Evolutionary conservation across 2,329 filamentous ascomycete species (phyloP), one percentile per base, ranked within the genome.

Genomic region (Allantophomopsis cytisporea): DNA sequence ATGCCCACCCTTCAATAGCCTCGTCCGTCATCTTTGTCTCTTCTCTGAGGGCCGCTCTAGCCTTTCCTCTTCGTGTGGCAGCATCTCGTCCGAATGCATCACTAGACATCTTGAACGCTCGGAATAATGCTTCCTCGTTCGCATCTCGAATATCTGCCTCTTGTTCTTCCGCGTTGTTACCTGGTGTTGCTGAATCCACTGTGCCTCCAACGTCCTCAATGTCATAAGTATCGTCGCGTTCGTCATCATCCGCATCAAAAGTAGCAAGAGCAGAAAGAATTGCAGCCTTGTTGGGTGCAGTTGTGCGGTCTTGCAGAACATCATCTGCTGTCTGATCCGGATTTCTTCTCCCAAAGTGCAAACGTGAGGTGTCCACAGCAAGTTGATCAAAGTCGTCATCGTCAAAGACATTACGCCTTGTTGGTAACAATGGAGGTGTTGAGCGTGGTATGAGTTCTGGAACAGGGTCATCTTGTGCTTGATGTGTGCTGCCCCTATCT

Each of bases 171-270:
- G 48, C 45, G 31, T 48, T 49, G 35, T 54, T 52, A 30, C 71
- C 66, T n/a, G 75, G 68, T 5, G 72, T 61, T 1, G 63, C 66
- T 14, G 70, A 67, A 49, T 94, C 87, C 3, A 95, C 78, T 0
- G 83, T 84, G 16, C 89, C 88, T 30, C 91, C 91, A 2, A 96
- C 86, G 53, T 96, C 91, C 37, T 78, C 85, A 2, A 80, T 76
- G 51, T 98, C 91, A 55, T 98, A 98, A 0, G 89, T 96, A 57
- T 98, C 91, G 57, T 98, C 91, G 30, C 87, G 76, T 62, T 98
- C 91, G 56, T 98, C 91, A 48, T 96, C 91, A 50, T 96, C 89
- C 0, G 80, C 81, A 60, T 96, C 88, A 49, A 96, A 95, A 1
- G 81, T 73, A 13, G 86, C 85, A 2, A 96, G 73, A 0, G 89